Conservation (phyloP, 148 eudicot genomes). For the Amaranthus hypochondriacus region DNA sequence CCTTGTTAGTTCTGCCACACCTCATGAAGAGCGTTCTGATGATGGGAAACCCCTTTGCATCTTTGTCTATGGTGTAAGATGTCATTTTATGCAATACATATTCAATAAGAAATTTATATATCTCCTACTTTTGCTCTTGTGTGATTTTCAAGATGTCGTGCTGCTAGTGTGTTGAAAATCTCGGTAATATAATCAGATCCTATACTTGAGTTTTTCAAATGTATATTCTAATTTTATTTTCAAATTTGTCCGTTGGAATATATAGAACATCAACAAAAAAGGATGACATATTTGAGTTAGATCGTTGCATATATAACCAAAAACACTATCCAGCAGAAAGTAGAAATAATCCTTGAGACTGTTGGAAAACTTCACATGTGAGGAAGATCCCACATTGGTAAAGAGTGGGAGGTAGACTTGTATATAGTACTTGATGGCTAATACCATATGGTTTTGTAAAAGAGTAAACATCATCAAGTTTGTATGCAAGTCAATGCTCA, state of each 20-base stretch:
- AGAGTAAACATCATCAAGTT: too few relatives aligned
- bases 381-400: too few relatives aligned
- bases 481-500: too few relatives aligned
- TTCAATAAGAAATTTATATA: neutral
- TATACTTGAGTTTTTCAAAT: neutral
- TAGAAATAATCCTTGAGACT: neutral
- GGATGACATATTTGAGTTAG: neutral
- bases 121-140: neutral
- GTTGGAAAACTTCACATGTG: too few relatives aligned
- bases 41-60: slow-evolving; percentile 44
- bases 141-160: neutral
- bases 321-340: neutral
- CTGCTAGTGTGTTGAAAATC: neutral
- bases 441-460: too few relatives aligned
- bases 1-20: slow-evolving; percentile 24
- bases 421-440: too few relatives aligned
- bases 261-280: neutral
- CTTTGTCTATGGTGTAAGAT: slow-evolving; percentile 85
- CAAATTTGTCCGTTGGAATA: neutral
- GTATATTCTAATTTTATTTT: neutral
- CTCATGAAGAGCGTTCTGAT: slow-evolving; percentile 25
- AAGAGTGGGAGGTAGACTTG: too few relatives aligned
- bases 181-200: neutral
- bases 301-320: slow-evolving; percentile 1
- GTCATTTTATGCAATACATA: slow-evolving; percentile 8